Evolutionary conservation across 1,139 yeast species (phyloP).

Genomic region (Lodderomyces beijingensis): DNA sequence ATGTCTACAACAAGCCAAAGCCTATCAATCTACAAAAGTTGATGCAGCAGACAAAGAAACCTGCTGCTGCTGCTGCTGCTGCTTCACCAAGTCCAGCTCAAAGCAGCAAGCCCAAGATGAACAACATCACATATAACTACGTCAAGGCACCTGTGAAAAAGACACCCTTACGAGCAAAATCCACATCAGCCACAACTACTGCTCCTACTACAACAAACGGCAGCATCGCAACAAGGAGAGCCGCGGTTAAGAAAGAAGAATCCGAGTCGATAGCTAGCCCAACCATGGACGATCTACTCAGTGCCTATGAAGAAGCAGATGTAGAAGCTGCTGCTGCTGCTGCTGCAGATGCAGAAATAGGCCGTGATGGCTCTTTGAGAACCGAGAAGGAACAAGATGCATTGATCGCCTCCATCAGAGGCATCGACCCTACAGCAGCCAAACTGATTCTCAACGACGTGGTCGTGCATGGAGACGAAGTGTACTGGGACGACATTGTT

Average conservation of each 20-base stretch:
- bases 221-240: constrained; percentile 1
- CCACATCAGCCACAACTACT: constrained; percentile 4
- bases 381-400: constrained; percentile 64
- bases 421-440: constrained; percentile 39
- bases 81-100: constrained; percentile 8
- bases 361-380: constrained; percentile 25
- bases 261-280: constrained; percentile 12
- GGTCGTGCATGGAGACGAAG: constrained; percentile 92
- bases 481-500: constrained; percentile 95
- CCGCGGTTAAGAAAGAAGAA: constrained; percentile 10
- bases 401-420: constrained; percentile 34
- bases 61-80: constrained; percentile 6
- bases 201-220: constrained; percentile 7
- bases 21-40: constrained; percentile 31
- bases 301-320: constrained; percentile 13
- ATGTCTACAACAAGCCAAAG: constrained; percentile 38
- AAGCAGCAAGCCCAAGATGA: constrained; percentile 12
- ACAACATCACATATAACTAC: constrained; percentile 30
- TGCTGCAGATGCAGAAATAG: constrained; percentile 5
- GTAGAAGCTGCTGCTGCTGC: neutral
- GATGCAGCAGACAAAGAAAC: constrained; percentile 20
- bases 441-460: constrained; percentile 83
- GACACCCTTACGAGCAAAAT: constrained; percentile 5
- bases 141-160: constrained; percentile 11
- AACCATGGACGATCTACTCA: constrained; percentile 27